Evolutionary conservation across 441 rosid species (phyloP).

Genomic region (Populus hybrid): DNA sequence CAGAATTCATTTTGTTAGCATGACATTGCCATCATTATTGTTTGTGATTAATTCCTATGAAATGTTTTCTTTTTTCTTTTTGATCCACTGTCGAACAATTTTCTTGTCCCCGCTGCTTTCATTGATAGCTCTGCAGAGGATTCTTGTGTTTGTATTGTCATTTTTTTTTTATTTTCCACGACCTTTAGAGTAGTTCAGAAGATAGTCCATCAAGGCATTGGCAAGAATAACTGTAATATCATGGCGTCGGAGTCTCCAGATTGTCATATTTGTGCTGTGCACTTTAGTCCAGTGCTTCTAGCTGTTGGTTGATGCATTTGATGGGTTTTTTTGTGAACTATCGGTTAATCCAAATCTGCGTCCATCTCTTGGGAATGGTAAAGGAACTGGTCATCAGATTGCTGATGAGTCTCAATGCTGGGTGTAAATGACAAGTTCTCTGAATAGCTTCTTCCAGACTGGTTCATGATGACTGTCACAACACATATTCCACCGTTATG

Average conservation of each 20-base stretch:
- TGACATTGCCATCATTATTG: slow-evolving; percentile 18
- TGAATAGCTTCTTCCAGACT: not conserved
- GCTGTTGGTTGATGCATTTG: not conserved
- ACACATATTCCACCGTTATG: not conserved
- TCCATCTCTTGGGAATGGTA: not conserved
- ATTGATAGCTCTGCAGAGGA: not conserved
- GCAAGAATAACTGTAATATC: too few species aligned
- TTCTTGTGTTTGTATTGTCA: not conserved
- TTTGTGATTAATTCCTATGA: not conserved
- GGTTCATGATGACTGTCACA: not conserved
- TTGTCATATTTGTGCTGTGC: not conserved
- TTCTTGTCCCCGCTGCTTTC: not conserved
- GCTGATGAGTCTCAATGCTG: not conserved
- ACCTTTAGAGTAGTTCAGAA: too few species aligned
- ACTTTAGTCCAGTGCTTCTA: not conserved
- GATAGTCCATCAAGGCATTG: too few species aligned
- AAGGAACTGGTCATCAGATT: not conserved
- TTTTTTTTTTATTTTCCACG: too few species aligned
- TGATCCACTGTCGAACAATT: not conserved
- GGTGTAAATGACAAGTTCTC: not conserved
- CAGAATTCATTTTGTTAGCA: not conserved
- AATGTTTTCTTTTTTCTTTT: not conserved
- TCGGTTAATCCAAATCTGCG: too few species aligned
- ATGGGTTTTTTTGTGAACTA: not conserved
- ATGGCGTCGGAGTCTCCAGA: too few species aligned